Conservation (phyloP, 1,284 basidiomycete genomes). For the Apiotrichum laibachii region DNA sequence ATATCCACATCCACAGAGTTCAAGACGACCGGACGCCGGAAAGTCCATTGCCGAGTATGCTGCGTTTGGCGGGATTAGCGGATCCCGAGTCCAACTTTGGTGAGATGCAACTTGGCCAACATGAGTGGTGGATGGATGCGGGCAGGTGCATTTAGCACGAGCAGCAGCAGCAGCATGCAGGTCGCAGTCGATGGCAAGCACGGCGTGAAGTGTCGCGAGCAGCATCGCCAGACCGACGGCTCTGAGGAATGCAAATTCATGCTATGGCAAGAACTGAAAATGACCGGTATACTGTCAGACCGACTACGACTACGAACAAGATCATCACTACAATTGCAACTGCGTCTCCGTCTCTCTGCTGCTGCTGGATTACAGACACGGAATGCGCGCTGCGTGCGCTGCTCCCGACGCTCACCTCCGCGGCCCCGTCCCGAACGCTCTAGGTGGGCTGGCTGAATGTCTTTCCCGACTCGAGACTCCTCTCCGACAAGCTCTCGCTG, state of each 20-base stretch:
- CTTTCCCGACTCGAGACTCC: not conserved
- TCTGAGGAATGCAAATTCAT: constrained; percentile 7
- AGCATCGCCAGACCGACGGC: too few species aligned
- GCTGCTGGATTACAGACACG: too few species aligned
- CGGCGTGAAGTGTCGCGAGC: not conserved
- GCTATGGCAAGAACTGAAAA: constrained; percentile 2
- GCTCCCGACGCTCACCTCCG: too few species aligned
- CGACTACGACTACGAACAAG: not conserved
- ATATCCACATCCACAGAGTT: too few species aligned
- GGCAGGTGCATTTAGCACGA: not conserved
- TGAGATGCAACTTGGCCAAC: not conserved
- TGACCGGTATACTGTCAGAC: not conserved
- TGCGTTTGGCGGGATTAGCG: constrained; percentile 3
- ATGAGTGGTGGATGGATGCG: not conserved
- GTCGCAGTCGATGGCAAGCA: too few species aligned
- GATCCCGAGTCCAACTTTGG: not conserved
- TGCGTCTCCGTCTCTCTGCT: too few species aligned
- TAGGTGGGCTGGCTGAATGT: not conserved
- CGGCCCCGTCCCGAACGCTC: not conserved
- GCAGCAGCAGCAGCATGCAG: not conserved
- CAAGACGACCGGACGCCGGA: not conserved
- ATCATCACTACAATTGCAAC: not conserved
- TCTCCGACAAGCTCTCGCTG: not conserved
- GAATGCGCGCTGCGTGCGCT: too few species aligned
- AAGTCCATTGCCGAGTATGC: not conserved